Conservation (phyloP, 106 monocot genomes). For the Platanthera guangdongensis region DNA sequence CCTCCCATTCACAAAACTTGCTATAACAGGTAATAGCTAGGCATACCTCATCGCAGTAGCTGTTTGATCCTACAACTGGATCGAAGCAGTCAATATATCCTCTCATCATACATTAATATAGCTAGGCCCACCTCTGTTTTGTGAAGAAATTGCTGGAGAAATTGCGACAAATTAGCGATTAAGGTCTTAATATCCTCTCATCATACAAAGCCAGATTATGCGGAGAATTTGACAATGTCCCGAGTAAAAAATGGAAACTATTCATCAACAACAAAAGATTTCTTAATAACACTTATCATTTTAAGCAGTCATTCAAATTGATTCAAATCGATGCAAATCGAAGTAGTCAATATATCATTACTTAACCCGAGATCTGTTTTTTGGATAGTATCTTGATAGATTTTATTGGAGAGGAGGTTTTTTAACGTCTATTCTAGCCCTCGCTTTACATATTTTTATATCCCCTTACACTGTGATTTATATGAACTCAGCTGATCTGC, state of each 20-base stretch:
- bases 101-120: neutral
- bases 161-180: neutral
- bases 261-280: neutral
- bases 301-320: neutral
- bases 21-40: no score
- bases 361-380: no score
- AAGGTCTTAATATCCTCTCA: neutral
- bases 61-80: neutral
- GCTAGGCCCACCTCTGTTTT: no score
- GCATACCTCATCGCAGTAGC: neutral
- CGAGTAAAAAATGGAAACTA: neutral
- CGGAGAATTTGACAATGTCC: neutral
- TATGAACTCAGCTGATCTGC: no score
- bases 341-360: no score
- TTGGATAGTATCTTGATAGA: no score
- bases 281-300: neutral
- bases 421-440: no score
- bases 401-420: no score
- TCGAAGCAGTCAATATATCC: neutral
- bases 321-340: neutral
- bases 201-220: neutral
- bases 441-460: no score
- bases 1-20: no score
- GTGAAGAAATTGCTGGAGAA: neutral
- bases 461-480: no score